Base-by-base conservation (phyloP, 106 monocot genomes). In the Amphibolis antarctica region DNA sequence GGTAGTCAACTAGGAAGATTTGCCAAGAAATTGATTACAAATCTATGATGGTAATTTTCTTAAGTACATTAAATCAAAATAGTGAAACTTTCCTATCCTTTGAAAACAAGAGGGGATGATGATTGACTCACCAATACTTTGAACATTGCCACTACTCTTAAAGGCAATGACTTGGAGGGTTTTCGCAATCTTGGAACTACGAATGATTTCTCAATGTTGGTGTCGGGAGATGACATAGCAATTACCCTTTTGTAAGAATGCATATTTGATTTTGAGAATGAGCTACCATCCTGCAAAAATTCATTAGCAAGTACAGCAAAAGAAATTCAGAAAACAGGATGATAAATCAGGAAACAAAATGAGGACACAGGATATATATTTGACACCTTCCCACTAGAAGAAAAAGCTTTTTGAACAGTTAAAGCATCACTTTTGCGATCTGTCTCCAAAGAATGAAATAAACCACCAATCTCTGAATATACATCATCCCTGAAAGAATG, bases 321-420 rank as follows among this genome's bases (percentile, higher is more conserved):
- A 61, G 18, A 5, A 22, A 63, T 47, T 28, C 31, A 26, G 46
- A 44, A 36, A 4, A 7, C 36, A 54, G 44, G 22, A 36, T 59
- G 59, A 25, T 26, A 46, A 44, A 45, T 59, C 12, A 61, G 31
- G 61, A 47, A 17, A 48, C 30, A 53, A 71, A 19, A n/a, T n/a
- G n/a, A 51, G 30, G 53, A 26, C 17, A 43, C 9, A 14, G 12
- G 27, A 57, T 23, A 28, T 23, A 28, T 0, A 57, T 57, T 6
- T 66, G 27, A 30, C 55, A 99, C 88, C 88, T 91, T 90, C 78
- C 72, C 64, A 54, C 62, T 60, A 25, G 78, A 59, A 44, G 73
- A 47, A 85, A 99, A 99, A 65, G 91, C 98, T 79, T 68, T 85
- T 80, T 99, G 98, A 69, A 99, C 98, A 71, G 79, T 71, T 28